Evolutionary conservation across 306 rosid genomes (phyloP).

Genomic region (Gynostemma pentaphyllum): DNA sequence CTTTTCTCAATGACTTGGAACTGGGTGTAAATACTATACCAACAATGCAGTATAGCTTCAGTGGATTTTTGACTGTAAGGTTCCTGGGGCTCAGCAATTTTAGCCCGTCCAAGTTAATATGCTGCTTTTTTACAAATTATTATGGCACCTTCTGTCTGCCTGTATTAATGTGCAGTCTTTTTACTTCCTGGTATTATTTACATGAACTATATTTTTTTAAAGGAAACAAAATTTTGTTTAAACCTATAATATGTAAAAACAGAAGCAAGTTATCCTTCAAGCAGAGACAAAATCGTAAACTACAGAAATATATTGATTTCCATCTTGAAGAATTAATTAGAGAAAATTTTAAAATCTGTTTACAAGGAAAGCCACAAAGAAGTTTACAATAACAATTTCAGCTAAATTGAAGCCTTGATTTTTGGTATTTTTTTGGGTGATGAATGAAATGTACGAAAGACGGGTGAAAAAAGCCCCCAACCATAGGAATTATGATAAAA

Average conservation of each 20-base stretch:
- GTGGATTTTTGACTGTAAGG: constrained; percentile 92
- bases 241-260: not conserved
- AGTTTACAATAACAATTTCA: no score
- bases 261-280: not conserved
- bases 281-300: not conserved
- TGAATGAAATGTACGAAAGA: no score
- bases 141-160: not conserved
- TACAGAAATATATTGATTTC: not conserved
- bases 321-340: not conserved
- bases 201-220: not conserved
- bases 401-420: not conserved
- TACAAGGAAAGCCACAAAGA: no score
- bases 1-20: constrained; percentile 81
- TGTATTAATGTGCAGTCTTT: not conserved
- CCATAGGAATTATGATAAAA: no score
- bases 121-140: not conserved
- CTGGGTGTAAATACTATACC: constrained; percentile 61
- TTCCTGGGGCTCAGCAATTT: constrained; percentile 18
- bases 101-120: constrained; percentile 2
- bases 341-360: not conserved
- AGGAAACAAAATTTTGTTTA: no score
- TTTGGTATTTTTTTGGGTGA: no score
- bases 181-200: not conserved
- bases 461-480: no score
- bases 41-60: constrained; percentile 89